Conservation (phyloP, 139 green algal genomes). For the Tetraselmis striata region DNA sequence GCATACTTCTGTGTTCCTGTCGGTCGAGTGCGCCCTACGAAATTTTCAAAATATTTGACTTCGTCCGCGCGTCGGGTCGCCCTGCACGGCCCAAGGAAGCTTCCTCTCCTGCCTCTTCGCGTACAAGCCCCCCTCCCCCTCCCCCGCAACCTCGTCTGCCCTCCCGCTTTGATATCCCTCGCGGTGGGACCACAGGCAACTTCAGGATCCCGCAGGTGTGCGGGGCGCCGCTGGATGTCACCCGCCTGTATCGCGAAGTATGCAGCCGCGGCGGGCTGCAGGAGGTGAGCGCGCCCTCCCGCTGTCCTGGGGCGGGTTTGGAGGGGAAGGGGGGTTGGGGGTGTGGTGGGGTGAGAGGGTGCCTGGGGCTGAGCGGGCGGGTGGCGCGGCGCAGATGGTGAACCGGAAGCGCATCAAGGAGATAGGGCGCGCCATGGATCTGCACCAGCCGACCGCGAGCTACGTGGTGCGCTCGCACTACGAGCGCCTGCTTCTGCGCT, state of each 20-base stretch:
- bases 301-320: too few relatives aligned
- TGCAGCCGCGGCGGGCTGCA: background rate
- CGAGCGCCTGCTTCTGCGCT: background rate
- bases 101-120: too few relatives aligned
- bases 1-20: too few relatives aligned
- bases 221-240: background rate
- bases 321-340: background rate
- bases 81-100: too few relatives aligned
- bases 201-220: background rate
- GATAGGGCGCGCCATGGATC: background rate
- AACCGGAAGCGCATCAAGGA: background rate
- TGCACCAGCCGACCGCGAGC: background rate
- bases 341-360: background rate
- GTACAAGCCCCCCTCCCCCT: too few relatives aligned
- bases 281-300: background rate
- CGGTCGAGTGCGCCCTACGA: too few relatives aligned
- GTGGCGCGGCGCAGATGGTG: background rate
- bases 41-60: too few relatives aligned
- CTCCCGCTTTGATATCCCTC: too few relatives aligned
- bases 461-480: background rate
- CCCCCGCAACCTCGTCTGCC: too few relatives aligned
- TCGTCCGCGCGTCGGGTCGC: too few relatives aligned
- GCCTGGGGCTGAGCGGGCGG: background rate
- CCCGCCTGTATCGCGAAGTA: background rate
- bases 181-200: background rate